Base-by-base conservation (phyloP, 768 basidiomycete species). In the Boletus reticulatus region DNA sequence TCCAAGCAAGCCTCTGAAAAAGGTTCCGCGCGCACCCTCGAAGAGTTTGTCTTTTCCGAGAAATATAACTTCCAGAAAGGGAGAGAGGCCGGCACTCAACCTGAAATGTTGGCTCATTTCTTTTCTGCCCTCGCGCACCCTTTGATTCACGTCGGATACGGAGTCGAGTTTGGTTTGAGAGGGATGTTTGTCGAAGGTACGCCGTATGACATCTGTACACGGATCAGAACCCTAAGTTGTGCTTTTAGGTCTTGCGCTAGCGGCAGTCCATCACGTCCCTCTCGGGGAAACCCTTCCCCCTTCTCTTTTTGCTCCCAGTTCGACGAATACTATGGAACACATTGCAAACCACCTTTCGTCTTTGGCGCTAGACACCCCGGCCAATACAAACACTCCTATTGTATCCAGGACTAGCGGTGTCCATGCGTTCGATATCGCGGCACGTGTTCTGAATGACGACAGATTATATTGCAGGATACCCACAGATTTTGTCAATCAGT, bases 181-280 rank as follows among this genome's bases (percentile, higher is more conserved):
- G 88, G 86, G 1, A 74, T 87, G 65, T 62, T 84, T 1, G 79
- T 78, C 5, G 87, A 89, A 76, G 88, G 87, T 84, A 17, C 9
- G 56, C 34, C 22, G 12, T 13, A 3, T 34, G 5, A 9, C 31
- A 20, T 14, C 5, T 24, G 20, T n/a, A 10, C 11, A 14, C 1
- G n/a, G 16, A 55, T 12, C 24, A 22, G 8, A 39, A 29, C 11
- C 12, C 17, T 32, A 38, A 27, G 4, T 20, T 42, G 8, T 3
- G 56, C 2, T 31, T 36, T 36, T 47, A 70, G 69, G 69, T 48
- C 69, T 71, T 27, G 67, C 69, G 2, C 3, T 65, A 13, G 9
- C 55, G 1, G 58, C 69, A 37, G 43, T 70, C 60, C 50, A 70
- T 52, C n/a, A 65, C 68, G 32, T 78, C 74, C 9, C 60, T 67